These are phyloP conservation scores for Neurospora sp. DNA, from an alignment of 495 filamentous ascomycete genomes.

Conservation along the genomic window DNA sequence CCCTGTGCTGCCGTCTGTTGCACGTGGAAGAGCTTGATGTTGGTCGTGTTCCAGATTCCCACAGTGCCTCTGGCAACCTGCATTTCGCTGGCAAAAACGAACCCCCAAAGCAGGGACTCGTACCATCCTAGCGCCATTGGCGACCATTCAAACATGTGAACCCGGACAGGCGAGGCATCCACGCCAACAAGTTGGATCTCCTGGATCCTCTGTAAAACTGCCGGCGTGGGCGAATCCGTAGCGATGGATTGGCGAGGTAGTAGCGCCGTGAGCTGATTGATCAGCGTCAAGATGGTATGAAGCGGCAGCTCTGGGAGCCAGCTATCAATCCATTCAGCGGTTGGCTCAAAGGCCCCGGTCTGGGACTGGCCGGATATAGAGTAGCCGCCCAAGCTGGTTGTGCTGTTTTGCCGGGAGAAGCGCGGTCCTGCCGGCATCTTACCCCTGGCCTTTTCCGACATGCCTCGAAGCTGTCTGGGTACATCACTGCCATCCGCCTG, in stretches of 20 bases:
- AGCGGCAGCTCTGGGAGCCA: conserved; percentile 91
- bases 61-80: conserved; percentile 76
- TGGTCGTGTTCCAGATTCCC: conserved; percentile 92
- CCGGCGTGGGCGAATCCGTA: conserved; percentile 24
- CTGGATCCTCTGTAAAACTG: conserved; percentile 28
- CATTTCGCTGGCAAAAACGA: conserved; percentile 87
- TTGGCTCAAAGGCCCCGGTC: conserved; percentile 62
- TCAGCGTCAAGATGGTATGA: conserved; percentile 77
- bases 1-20: conserved; percentile 74
- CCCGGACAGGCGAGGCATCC: conserved; percentile 63
- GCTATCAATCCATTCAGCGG: conserved; percentile 73
- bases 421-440: conserved; percentile 87
- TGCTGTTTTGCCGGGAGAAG: conserved; percentile 90
- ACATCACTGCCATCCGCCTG: conserved; percentile 60
- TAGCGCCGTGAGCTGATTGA: conserved; percentile 48
- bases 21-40: conserved; percentile 79
- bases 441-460: conserved; percentile 95
- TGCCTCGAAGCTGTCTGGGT: conserved; percentile 81
- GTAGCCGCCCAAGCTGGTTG: conserved; percentile 67
- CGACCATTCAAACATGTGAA: conserved; percentile 94
- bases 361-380: conserved; percentile 41
- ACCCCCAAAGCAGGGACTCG: conserved; percentile 88
- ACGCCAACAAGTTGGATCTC: conserved; percentile 45
- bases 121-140: conserved; percentile 92
- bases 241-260: conserved; percentile 32